These are phyloP conservation scores for Linum lewisii DNA, from an alignment of 345 rosid species.

Conservation along the genomic window DNA sequence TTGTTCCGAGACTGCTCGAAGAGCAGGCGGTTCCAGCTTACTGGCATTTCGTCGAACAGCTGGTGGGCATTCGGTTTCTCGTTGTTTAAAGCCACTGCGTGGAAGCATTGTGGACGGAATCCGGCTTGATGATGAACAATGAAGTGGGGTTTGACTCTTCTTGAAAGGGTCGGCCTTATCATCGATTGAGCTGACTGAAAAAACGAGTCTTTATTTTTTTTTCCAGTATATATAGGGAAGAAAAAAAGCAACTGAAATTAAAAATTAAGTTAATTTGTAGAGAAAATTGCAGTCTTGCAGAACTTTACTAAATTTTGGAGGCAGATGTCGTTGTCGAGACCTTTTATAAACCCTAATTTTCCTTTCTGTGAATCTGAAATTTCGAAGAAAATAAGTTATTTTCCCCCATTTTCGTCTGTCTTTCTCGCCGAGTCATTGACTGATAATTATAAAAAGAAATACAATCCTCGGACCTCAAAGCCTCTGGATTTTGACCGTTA, in stretches of 20 bases:
- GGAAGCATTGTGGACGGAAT: too few species aligned
- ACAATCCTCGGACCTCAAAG: too few species aligned
- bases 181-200: too few species aligned
- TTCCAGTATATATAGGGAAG: background rate
- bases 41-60: constrained; percentile 37
- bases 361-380: background rate
- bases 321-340: background rate
- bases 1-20: constrained; percentile 43
- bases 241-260: too few species aligned
- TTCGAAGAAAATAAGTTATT: too few species aligned
- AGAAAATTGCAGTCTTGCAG: background rate
- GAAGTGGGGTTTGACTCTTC: constrained; percentile 10
- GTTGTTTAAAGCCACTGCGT: background rate
- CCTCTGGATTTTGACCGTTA: too few species aligned
- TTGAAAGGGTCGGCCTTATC: background rate
- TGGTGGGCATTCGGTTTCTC: constrained; percentile 17
- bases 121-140: background rate
- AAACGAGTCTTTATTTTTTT: too few species aligned
- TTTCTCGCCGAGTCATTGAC: too few species aligned
- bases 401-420: too few species aligned
- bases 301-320: background rate
- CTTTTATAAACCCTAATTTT: background rate
- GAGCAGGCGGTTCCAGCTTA: constrained; percentile 29
- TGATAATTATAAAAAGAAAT: too few species aligned
- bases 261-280: background rate